Evolutionary conservation across 2,329 filamentous ascomycete species (phyloP).

Genomic region (Aureobasidium lini): DNA sequence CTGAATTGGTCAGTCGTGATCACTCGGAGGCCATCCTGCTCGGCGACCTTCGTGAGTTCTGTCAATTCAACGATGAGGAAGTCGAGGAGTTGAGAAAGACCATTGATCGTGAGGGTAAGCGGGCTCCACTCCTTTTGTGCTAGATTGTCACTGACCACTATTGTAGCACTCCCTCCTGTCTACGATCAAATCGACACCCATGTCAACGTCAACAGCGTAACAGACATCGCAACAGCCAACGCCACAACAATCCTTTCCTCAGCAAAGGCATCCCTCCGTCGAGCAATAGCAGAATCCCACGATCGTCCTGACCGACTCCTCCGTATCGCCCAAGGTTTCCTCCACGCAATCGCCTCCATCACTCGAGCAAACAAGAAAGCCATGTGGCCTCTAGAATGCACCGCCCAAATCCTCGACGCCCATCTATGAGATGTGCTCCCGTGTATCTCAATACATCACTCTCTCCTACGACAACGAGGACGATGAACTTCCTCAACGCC

Average conservation of each 20-base stretch:
- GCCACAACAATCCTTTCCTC: neutral
- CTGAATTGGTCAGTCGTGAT: neutral
- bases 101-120: neutral
- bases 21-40: neutral
- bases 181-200: neutral
- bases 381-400: neutral
- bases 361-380: neutral
- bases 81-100: neutral
- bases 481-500: too few species aligned
- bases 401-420: neutral
- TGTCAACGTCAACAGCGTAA: too few species aligned
- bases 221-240: neutral
- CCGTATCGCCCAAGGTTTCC: neutral
- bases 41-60: neutral
- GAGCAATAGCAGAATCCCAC: neutral
- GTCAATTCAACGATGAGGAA: neutral
- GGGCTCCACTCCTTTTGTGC: neutral
- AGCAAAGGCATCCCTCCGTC: neutral
- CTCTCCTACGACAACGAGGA: neutral
- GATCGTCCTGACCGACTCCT: neutral
- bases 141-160: neutral
- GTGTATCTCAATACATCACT: neutral
- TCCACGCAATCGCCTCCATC: neutral
- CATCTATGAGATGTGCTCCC: neutral
- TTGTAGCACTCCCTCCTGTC: neutral